A percentile compares a stretch with the other conserved stretches of the same genome.
These are phyloP conservation scores for Russula compacta DNA, from an alignment of 768 basidiomycete genomes.

Conservation along the genomic window DNA sequence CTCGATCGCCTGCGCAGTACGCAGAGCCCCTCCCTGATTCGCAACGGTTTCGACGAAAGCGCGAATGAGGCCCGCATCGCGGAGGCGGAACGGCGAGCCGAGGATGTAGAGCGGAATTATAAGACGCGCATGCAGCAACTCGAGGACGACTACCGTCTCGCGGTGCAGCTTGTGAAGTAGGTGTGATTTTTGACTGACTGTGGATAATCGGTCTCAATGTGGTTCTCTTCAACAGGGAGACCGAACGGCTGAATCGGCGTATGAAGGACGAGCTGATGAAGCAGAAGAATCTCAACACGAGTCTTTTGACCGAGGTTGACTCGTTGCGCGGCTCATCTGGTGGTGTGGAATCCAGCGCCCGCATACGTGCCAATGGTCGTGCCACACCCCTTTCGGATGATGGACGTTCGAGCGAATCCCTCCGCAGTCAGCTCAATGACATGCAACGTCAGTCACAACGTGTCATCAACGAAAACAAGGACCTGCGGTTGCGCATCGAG, in stretches of 20 bases:
- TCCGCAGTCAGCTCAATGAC: conserved; percentile 67
- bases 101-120: conserved; percentile 70
- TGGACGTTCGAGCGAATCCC: conserved; percentile 37
- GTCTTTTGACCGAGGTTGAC: conserved; percentile 81
- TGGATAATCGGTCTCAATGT: conserved; percentile 17
- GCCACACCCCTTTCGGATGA: conserved; percentile 75
- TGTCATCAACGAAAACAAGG: conserved; percentile 64
- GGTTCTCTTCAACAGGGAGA: conserved; percentile 51
- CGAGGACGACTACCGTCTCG: conserved; percentile 92
- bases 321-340: conserved; percentile 48
- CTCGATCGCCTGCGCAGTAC: conserved; percentile 56
- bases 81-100: conserved; percentile 70
- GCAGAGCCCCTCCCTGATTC: conserved; percentile 38
- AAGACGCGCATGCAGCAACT: conserved; percentile 78
- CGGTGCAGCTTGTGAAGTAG: conserved; percentile 96
- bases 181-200: conserved; percentile 26
- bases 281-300: conserved; percentile 73
- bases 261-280: conserved; percentile 94
- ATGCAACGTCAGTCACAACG: conserved; percentile 69
- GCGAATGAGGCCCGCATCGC: conserved; percentile 38
- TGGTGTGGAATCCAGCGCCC: conserved; percentile 40
- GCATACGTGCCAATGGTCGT: conserved; percentile 60
- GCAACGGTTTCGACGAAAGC: conserved; percentile 29
- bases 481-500: conserved; percentile 64
- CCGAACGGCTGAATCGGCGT: conserved; percentile 94